These are phyloP conservation scores for Eutypa lata DNA, from an alignment of 2,329 filamentous ascomycete genomes.

Conservation along the genomic window DNA sequence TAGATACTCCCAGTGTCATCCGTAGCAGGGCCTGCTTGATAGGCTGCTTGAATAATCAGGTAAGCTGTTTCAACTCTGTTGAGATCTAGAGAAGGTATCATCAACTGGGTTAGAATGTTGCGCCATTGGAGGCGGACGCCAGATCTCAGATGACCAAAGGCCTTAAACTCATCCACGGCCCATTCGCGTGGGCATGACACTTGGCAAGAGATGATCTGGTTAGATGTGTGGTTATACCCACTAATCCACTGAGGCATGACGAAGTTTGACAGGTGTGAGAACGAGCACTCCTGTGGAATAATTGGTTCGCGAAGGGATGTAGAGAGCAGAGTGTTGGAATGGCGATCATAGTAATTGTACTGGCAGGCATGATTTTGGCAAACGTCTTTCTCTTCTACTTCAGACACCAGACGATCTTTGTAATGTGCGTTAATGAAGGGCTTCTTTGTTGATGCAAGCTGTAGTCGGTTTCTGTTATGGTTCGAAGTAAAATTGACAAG, in stretches of 20 bases:
- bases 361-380: constrained; percentile 1
- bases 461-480: background rate
- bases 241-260: constrained; percentile 1
- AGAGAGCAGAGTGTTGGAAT: background rate
- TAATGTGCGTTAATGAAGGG: constrained; percentile 3
- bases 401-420: background rate
- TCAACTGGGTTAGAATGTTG: constrained; percentile 3
- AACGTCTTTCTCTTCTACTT: background rate
- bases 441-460: background rate
- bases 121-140: constrained; percentile 3
- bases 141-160: constrained; percentile 7
- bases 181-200: background rate
- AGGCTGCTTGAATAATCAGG: constrained; percentile 1
- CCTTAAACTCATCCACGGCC: constrained; percentile 3
- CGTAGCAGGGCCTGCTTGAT: constrained; percentile 1
- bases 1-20: background rate
- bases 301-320: background rate
- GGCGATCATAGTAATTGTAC: constrained; percentile 3
- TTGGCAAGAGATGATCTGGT: constrained; percentile 2
- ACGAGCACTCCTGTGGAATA: constrained; percentile 1
- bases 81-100: constrained; percentile 1
- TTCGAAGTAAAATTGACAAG: background rate
- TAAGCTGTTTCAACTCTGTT: background rate
- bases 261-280: constrained; percentile 1
- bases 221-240: constrained; percentile 1